Conservation (phyloP, 2,329 filamentous ascomycete species). For the Helminthosporium solani region DNA sequence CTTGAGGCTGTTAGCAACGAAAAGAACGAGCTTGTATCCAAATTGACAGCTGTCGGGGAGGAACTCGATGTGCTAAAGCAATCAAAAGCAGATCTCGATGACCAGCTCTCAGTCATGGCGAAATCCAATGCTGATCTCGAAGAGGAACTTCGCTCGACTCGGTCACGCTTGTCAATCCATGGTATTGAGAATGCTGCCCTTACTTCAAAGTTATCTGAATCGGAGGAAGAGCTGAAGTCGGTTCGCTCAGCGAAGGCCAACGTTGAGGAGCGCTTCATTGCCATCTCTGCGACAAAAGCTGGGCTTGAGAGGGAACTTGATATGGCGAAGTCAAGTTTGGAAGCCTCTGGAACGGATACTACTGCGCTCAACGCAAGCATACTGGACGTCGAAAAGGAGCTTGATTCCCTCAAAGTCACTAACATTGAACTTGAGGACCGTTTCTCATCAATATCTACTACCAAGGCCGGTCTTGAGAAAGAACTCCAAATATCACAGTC, state of each 20-base stretch:
- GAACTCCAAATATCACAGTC: constrained; percentile 12
- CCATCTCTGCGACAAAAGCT: constrained; percentile 3
- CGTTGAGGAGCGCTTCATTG: constrained; percentile 11
- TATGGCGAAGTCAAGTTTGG: constrained; percentile 8
- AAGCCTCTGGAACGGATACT: constrained; percentile 9
- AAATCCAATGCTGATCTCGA: constrained; percentile 20
- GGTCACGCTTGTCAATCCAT: constrained; percentile 14
- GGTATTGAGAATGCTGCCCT: constrained; percentile 24
- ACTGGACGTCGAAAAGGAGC: not conserved
- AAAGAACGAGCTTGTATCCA: constrained; percentile 8
- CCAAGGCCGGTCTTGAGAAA: constrained; percentile 8
- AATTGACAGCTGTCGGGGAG: constrained; percentile 9
- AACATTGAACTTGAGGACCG: constrained; percentile 7
- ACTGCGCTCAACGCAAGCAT: constrained; percentile 9
- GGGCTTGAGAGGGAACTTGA: constrained; percentile 13
- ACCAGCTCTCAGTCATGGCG: constrained; percentile 15
- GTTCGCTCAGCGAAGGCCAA: constrained; percentile 17
- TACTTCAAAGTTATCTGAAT: constrained; percentile 15
- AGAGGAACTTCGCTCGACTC: constrained; percentile 17
- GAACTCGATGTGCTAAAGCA: constrained; percentile 19
- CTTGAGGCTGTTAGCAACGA: constrained; percentile 15
- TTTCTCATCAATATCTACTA: not conserved
- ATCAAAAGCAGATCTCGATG: constrained; percentile 16
- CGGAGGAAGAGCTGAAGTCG: constrained; percentile 13
- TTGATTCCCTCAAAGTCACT: not conserved